phyloP scores from a whole-genome alignment of 2,329 filamentous ascomycete genomes.

The Aspergillus quadrilineatus region DNA sequence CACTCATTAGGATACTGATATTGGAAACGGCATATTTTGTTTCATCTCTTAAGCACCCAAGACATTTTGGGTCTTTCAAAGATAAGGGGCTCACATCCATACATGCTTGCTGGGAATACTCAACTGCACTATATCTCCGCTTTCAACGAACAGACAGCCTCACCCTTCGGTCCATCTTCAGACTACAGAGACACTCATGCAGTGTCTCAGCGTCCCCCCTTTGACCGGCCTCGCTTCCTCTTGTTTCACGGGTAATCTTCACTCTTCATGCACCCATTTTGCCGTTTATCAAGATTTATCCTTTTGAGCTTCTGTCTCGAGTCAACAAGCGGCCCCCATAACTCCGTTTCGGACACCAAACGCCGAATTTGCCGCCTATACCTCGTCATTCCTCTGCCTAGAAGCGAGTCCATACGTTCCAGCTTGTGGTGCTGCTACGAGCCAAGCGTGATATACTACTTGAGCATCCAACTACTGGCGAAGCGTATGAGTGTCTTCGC shows the following conservation, averaged over 20 bases:
- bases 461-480: conserved; percentile 17
- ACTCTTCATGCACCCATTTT: neutral
- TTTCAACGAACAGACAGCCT: neutral
- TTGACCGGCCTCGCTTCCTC: neutral
- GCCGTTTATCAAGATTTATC: too few relatives aligned
- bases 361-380: neutral
- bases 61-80: too few relatives aligned
- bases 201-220: neutral
- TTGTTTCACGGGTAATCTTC: too few relatives aligned
- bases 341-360: neutral
- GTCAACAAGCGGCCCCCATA: neutral
- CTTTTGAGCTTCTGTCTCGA: too few relatives aligned
- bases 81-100: too few relatives aligned
- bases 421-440: conserved; percentile 16
- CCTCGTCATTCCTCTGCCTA: conserved; percentile 14
- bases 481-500: conserved; percentile 2
- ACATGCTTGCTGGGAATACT: too few relatives aligned
- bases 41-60: too few relatives aligned
- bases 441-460: conserved; percentile 27
- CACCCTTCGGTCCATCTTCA: neutral
- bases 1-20: too few relatives aligned
- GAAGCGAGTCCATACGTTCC: neutral
- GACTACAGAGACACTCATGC: neutral
- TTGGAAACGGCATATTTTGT: too few relatives aligned
- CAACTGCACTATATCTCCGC: neutral